phyloP scores from a whole-genome alignment of 1,284 basidiomycete species.

The Irpex sp. region DNA sequence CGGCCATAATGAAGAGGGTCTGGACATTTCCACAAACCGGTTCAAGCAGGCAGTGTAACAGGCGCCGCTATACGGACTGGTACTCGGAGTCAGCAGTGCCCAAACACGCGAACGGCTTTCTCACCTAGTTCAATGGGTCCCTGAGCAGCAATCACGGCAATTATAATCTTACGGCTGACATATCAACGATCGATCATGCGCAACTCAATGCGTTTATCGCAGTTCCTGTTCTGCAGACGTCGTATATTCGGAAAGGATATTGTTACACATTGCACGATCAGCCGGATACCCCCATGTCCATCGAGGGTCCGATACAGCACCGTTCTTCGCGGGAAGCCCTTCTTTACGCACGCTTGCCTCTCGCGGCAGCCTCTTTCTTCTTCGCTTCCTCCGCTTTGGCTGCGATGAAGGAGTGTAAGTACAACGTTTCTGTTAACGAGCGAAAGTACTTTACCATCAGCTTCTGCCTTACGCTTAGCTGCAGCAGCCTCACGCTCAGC shows the following conservation, averaged over 20 bases:
- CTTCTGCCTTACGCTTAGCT: conserved; percentile 81
- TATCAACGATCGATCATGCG: background rate
- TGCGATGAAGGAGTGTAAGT: conserved; percentile 17
- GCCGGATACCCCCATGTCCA: background rate
- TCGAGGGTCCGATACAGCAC: background rate
- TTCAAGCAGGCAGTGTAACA: no score
- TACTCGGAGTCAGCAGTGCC: no score
- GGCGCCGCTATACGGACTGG: no score
- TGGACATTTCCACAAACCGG: no score
- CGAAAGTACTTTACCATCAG: conserved; percentile 54
- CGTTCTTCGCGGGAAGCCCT: background rate
- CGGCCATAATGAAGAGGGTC: no score
- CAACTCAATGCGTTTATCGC: background rate
- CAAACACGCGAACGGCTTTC: no score
- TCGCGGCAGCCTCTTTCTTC: conserved; percentile 25
- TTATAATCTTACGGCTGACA: background rate
- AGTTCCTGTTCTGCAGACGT: background rate
- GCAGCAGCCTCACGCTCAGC: conserved; percentile 83
- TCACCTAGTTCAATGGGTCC: background rate
- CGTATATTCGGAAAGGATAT: background rate
- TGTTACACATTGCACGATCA: background rate
- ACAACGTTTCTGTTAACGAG: background rate
- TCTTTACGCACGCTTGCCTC: conserved; percentile 3
- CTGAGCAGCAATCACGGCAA: background rate
- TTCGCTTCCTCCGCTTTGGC: conserved; percentile 44